These are phyloP conservation scores for Spathaspora sp. DNA, from an alignment of 1,139 yeast genomes.

Conservation along the genomic window DNA sequence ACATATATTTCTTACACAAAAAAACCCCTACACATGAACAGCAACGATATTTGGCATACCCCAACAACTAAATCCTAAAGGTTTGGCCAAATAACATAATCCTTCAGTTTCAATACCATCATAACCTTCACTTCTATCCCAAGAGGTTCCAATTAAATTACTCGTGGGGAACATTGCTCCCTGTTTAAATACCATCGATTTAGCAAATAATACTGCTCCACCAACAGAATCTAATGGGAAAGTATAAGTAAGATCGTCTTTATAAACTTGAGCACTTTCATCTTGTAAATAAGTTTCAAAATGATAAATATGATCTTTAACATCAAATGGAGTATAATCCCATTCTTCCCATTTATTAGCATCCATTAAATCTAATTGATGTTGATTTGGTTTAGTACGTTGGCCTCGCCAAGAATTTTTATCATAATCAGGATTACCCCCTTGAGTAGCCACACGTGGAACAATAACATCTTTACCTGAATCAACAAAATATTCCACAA, in stretches of 20 bases:
- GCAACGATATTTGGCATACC: constrained; percentile 43
- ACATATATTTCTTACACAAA: too few relatives aligned
- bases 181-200: constrained; percentile 40
- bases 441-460: constrained; percentile 32
- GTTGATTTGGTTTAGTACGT: constrained; percentile 34
- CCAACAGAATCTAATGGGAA: constrained; percentile 48
- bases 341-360: constrained; percentile 31
- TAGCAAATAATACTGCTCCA: constrained; percentile 47
- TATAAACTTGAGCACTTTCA: constrained; percentile 2
- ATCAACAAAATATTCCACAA: constrained; percentile 31
- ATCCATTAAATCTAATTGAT: constrained; percentile 33
- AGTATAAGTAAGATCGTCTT: constrained; percentile 14
- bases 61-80: constrained; percentile 45
- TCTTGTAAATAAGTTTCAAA: constrained; percentile 22
- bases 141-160: constrained; percentile 46
- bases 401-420: constrained; percentile 49
- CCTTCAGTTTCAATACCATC: constrained; percentile 59
- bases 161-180: constrained; percentile 48
- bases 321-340: constrained; percentile 41
- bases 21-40: constrained; percentile 18
- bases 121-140: constrained; percentile 49
- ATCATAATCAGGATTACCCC: constrained; percentile 35
- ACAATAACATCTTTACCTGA: constrained; percentile 41
- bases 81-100: constrained; percentile 45
- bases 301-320: constrained; percentile 29